Evolutionary conservation across 2,329 filamentous ascomycete genomes (phyloP), one percentile per base, ranked within the genome.

Genomic region (Nigrospora sphaerica): DNA sequence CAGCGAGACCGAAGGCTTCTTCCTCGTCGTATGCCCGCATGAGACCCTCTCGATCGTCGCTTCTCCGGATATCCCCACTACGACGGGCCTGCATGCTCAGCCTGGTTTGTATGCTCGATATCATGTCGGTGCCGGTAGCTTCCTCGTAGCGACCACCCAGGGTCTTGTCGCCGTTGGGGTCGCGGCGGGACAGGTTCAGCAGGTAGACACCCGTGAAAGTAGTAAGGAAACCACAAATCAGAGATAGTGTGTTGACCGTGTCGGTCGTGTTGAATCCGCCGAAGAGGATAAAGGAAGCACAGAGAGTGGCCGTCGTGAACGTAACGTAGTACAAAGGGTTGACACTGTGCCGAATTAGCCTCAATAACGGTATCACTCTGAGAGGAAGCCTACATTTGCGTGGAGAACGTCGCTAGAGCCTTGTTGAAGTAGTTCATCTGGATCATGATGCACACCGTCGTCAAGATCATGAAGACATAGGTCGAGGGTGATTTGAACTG

Each of bases 361-460:
- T 41, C 9, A 46, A 38, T 39, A 18, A 32, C 28, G 18, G 11
- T 23, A 6, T 33, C 11, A 23, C 12, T 7, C 28, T 11, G 18
- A 12, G 12, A 18, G 32, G 17, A 10, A 16, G 73, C 87, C 65
- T 78, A 95, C 91, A 98, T 95, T 58, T 95, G 95, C 32, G 93
- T 96, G 31, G 88, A 92, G 69, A 97, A 98, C 60, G 95, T 90
- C 66, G 89, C 95, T 49, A 98, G 73, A 9, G 93, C 93, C 69
- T 98, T 98, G 76, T 98, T 98, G 70, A 98, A 95, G 69, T 98
- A 98, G 69, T 98, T 98, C 93, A 98, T 97, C 74, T 98, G 93
- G 10, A 91, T 96, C 55, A 98, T 67, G 62, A 98, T 97, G 73
- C 93, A 98, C 53, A 96, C 88, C 3, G 78, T 76, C 0, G 91